These are phyloP conservation scores for Adansonia gregorii DNA, from an alignment of 441 rosid genomes.

Conservation along the genomic window DNA sequence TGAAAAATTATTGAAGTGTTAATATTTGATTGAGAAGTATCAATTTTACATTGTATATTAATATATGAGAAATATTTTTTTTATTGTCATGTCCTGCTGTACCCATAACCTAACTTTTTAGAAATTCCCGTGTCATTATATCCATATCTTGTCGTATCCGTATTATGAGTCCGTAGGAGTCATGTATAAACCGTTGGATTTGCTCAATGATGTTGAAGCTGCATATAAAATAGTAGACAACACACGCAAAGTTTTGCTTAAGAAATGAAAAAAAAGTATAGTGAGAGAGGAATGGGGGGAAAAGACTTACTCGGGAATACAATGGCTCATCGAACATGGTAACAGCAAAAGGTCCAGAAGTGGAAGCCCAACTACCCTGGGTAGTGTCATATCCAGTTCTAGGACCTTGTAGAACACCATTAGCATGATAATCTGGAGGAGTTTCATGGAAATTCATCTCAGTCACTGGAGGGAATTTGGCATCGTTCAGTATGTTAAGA, in stretches of 20 bases:
- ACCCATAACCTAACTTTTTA: neutral
- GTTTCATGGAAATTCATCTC: slow-evolving; percentile 56
- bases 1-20: neutral
- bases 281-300: slow-evolving; percentile 12
- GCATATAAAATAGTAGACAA: neutral
- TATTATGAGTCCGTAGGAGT: neutral
- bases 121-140: neutral
- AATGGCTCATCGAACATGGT: slow-evolving; percentile 62
- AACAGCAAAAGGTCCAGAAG: slow-evolving; percentile 56
- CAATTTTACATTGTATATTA: neutral
- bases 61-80: neutral
- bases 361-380: slow-evolving; percentile 65
- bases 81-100: neutral
- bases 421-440: slow-evolving; percentile 55
- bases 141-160: neutral
- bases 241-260: neutral
- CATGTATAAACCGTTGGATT: neutral
- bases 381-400: slow-evolving; percentile 49
- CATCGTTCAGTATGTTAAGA: slow-evolving; percentile 52
- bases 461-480: slow-evolving; percentile 54
- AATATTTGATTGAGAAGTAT: neutral
- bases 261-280: neutral
- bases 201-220: neutral
- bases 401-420: slow-evolving; percentile 58
- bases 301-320: slow-evolving; percentile 54